Evolutionary conservation across 495 filamentous ascomycete species (phyloP), one percentile per base, ranked within the genome.

Genomic region (Trypethelium eluteriae): DNA sequence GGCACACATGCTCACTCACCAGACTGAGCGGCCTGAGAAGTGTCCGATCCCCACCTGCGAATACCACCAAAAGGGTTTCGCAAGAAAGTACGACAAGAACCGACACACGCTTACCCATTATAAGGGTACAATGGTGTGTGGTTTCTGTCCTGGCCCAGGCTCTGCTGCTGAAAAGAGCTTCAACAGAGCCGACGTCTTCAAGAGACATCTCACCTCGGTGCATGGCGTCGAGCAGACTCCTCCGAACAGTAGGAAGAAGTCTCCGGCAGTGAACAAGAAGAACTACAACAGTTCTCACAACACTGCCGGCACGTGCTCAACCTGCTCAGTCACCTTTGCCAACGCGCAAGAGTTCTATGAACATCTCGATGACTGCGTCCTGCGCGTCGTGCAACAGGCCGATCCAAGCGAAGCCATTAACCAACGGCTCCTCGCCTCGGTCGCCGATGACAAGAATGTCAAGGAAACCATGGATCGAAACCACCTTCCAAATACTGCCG

Each of bases 61-160:
- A 71, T 99, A 96, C 74, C 92, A 96, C 77, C 83, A 84, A 67
- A 98, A 97, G 76, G 94, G 94, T 1, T 99, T 99, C 72, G 93
- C 94, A 3, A 82, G 94, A 49, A 99, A 98, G 73, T 99, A 99
- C 73, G 94, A 99, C 77, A 98, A 97, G 79, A 98, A 98, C 75
- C 81, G 94, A n/a, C 94, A 99, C 74, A 96, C 93, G 0, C 75
- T 99, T 69, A 99, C 95, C 35, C 94, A 99, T 70, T 99, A 99
- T 82, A 98, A 98, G 76, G 95, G 95, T 4, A 98, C 92, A 5
- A 98, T 99, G 95, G 91, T 98, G 14, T 99, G 94, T 75, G 93
- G 93, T 11, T 98, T 99, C 77, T 99, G 94, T 69, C 91, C 94
- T 2, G 92, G 93, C 2, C 89, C 89, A 25, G 95, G 95, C 11